Evolutionary conservation across 805 yeast genomes (phyloP).

Genomic region (Ogataea henricii): DNA sequence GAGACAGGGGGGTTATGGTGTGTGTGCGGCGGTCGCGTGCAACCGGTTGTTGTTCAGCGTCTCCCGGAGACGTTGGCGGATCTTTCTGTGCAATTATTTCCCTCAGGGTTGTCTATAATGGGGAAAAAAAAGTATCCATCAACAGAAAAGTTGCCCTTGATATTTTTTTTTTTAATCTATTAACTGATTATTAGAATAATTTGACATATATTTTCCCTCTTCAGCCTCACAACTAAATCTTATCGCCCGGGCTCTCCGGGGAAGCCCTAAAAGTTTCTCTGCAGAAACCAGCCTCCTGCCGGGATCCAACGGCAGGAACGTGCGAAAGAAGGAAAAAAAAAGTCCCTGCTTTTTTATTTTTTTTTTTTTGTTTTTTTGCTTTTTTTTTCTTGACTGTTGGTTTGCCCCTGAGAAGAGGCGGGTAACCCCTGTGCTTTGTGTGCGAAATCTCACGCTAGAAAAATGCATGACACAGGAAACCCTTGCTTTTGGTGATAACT

Average conservation of each 20-base stretch:
- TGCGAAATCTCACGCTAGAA: neutral
- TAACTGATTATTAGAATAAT: too few species aligned
- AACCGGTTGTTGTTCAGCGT: neutral
- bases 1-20: neutral
- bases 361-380: neutral
- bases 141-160: neutral
- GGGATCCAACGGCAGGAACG: neutral
- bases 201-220: neutral
- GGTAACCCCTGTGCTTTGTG: neutral
- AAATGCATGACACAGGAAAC: neutral
- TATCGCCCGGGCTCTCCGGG: constrained; percentile 8
- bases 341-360: too few species aligned
- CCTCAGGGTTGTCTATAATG: neutral
- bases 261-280: constrained; percentile 3
- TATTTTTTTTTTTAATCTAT: neutral
- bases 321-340: too few species aligned
- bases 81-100: too few species aligned
- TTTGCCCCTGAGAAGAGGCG: neutral
- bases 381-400: neutral
- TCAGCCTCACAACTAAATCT: constrained; percentile 2
- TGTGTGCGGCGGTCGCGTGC: neutral
- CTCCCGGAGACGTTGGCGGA: neutral
- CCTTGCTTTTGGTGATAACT: neutral
- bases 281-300: constrained; percentile 2
- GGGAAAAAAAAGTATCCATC: neutral